Base-by-base conservation (phyloP, 2,329 filamentous ascomycete species). In the Penicillium janthinellum region DNA sequence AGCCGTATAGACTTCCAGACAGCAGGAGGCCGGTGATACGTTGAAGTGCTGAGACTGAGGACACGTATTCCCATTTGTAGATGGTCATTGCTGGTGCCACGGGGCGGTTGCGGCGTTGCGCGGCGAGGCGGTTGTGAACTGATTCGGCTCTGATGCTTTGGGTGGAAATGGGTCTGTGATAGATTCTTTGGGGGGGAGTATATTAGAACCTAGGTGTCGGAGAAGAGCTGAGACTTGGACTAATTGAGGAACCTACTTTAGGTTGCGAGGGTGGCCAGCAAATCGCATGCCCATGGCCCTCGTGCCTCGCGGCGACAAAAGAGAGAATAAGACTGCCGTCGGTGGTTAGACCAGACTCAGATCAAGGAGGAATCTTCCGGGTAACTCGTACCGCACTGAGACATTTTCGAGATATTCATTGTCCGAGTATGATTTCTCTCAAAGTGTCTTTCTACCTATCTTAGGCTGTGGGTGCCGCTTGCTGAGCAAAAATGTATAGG, bases 11-110 rank as follows among this genome's bases (percentile, higher is more conserved):
- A 49, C 81, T 79, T 65, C 88, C 90, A 54, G 86, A 87, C 65
- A 95, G 83, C 55, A 83, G 76, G 71, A 83, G 79, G 67, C 90
- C 92, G 4, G 91, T 94, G 79, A 95, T 86, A 66, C 92, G 90
- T 78, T 91, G 90, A 78, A 91, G 84, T 48, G 83, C 86, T 61
- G 88, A 88, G 65, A 83, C 82, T 75, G 90, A 87, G 86, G 87
- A 96, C 67, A 90, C 92, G 78, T 96, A 88, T 75, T 89, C 86
- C 60, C 88, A 85, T 78, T 86, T 84, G 86, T 96, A 96, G 83
- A 94, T 91, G 69, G 80, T 78, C 64, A 96, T 85, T 74, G 96
- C 91, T 51, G 92, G 92, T 35, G 90, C 85, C 67, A 95, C 83
- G 73, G 92, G 92, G 48, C 92, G 92, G 70, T 83, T 77, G 56